Evolutionary conservation across 176 grass and related monocot genomes (phyloP).

Genomic region (Poa pratensis): DNA sequence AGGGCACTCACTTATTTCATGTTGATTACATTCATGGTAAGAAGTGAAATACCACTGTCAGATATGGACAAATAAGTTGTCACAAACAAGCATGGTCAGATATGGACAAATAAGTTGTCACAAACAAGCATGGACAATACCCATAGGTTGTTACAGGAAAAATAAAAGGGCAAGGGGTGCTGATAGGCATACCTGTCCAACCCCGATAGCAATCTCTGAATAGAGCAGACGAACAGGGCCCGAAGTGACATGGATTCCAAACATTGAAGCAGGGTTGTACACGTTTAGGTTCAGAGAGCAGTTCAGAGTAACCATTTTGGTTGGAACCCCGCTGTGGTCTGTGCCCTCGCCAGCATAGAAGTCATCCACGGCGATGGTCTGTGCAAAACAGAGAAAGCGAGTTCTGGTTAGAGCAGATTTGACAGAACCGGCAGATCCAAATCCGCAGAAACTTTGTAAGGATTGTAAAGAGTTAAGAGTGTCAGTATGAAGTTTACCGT

Average conservation of each 20-base stretch:
- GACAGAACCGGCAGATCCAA: background rate
- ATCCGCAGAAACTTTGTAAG: background rate
- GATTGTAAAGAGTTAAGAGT: background rate
- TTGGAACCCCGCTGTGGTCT: slow-evolving; percentile 83
- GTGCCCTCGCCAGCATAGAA: slow-evolving; percentile 92
- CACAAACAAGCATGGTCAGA: slow-evolving; percentile 6
- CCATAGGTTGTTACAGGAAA: background rate
- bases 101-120: background rate
- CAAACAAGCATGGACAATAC: slow-evolving; percentile 9
- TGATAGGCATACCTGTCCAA: slow-evolving; percentile 60
- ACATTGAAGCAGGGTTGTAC: slow-evolving; percentile 86
- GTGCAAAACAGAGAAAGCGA: slow-evolving; percentile 22
- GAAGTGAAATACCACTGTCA: background rate
- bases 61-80: background rate
- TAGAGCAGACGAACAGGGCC: slow-evolving; percentile 74
- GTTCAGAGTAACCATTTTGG: slow-evolving; percentile 86
- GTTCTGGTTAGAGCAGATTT: background rate
- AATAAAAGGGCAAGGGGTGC: slow-evolving; percentile 20
- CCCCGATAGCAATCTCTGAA: slow-evolving; percentile 79
- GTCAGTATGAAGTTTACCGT: background rate
- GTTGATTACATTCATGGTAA: background rate
- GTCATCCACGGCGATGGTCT: slow-evolving; percentile 78
- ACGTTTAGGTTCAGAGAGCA: slow-evolving; percentile 80
- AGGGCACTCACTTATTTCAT: background rate
- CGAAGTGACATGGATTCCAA: slow-evolving; percentile 96